A percentile compares a stretch with the other conserved stretches of the same genome.
Conservation (phyloP, 1,139 yeast genomes). For the Hyphopichia fennica region DNA sequence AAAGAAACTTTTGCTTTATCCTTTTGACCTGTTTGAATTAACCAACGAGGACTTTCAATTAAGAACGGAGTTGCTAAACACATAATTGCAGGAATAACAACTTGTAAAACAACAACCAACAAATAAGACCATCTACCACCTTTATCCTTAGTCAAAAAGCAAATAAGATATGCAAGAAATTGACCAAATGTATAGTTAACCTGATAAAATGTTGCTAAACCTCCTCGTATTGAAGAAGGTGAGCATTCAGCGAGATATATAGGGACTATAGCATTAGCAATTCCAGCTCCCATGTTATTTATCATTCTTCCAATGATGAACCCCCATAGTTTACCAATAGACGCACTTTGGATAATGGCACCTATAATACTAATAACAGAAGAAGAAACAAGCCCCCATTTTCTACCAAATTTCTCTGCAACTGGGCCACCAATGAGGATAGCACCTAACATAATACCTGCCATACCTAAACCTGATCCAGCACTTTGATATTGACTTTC, state of each 20-base stretch:
- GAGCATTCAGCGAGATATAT: slow-evolving; percentile 24
- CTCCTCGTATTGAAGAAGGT: slow-evolving; percentile 13
- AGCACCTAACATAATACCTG: slow-evolving; percentile 2
- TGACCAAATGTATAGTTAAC: slow-evolving; percentile 10
- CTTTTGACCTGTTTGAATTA: slow-evolving; percentile 15
- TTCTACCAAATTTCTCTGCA: not conserved
- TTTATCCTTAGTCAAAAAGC: slow-evolving; percentile 7
- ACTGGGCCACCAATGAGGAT: not conserved
- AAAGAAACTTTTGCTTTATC: slow-evolving; percentile 23
- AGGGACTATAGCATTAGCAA: slow-evolving; percentile 21
- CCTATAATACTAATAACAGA: slow-evolving; percentile 1
- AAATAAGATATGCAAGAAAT: slow-evolving; percentile 10
- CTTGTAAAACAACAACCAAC: slow-evolving; percentile 15
- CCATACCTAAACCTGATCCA: slow-evolving; percentile 1
- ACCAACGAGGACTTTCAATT: slow-evolving; percentile 24
- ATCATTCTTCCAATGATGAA: slow-evolving; percentile 5
- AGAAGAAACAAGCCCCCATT: slow-evolving; percentile 1
- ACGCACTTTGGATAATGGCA: slow-evolving; percentile 1
- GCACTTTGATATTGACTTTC: slow-evolving; percentile 1
- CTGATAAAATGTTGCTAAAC: slow-evolving; percentile 8
- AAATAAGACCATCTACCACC: slow-evolving; percentile 3
- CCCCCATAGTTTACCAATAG: slow-evolving; percentile 1
- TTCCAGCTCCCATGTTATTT: slow-evolving; percentile 6
- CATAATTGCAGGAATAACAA: slow-evolving; percentile 12
- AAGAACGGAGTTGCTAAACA: slow-evolving; percentile 11